Percentiles rank a stretch among this genome's conserved stretches.
Evolutionary conservation across 148 eudicot genomes (phyloP).

Genomic region (Silene uniflora): DNA sequence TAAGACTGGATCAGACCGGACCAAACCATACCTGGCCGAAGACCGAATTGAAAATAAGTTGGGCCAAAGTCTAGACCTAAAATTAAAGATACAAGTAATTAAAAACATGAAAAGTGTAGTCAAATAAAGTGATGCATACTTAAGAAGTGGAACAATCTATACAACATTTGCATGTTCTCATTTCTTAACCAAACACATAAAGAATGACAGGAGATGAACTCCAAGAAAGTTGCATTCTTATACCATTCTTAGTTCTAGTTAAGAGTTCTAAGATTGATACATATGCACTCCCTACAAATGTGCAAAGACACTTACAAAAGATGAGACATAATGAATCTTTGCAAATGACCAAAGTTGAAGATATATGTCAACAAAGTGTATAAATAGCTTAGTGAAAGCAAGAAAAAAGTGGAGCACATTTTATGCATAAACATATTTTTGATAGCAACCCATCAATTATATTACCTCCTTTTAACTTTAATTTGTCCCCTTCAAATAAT

Average conservation of each 20-base stretch:
- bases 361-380: conserved; percentile 14
- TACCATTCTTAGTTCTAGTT: conserved; percentile 4
- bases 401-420: conserved; percentile 13
- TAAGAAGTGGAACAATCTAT: neutral
- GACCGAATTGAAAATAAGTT: too few relatives aligned
- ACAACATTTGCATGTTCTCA: conserved; percentile 3
- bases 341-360: conserved; percentile 34
- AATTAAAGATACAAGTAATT: too few relatives aligned
- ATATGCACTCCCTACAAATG: neutral
- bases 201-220: conserved; percentile 6
- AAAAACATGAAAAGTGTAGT: too few relatives aligned
- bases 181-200: conserved; percentile 11
- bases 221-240: neutral
- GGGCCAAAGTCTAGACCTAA: too few relatives aligned
- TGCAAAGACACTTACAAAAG: conserved; percentile 17
- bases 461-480: conserved; percentile 12
- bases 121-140: too few relatives aligned
- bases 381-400: too few relatives aligned
- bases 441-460: conserved; percentile 33
- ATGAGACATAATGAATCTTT: conserved; percentile 46
- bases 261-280: neutral
- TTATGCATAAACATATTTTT: conserved; percentile 13
- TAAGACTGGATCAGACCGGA: too few relatives aligned
- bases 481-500: conserved; percentile 31
- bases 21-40: too few relatives aligned